Base-by-base conservation (phyloP, 2,329 filamentous ascomycete species). In the Botrytis porri region DNA sequence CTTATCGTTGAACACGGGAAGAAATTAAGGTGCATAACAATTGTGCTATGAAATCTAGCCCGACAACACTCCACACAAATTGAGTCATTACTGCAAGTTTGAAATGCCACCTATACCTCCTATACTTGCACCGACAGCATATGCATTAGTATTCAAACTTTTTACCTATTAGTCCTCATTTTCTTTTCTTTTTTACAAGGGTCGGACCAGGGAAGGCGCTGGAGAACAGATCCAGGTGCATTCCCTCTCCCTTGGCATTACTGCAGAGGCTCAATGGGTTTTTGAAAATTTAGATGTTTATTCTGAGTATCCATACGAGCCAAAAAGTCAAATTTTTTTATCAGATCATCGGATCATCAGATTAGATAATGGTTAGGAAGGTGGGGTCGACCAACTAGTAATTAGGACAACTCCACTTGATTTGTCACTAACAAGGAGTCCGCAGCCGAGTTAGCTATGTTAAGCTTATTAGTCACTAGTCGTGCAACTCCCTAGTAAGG, bases 261-360 rank as follows among this genome's bases (percentile, higher is more conserved):
- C 65, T 67, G 35, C 35, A 14, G 37, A 29, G 37, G 16, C 37
- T 43, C 22, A 54, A 45, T 67, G 32, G 45, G 25, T 22, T 32
- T 32, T 39, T 54, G 45, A 67, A 45, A 16, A 54, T 67, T 29
- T 37, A 41, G 45, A 39, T 67, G 35, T 39, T 57, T n/a, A 39
- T 6, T 29, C 37, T 54, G 20, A 57, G 14, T 41, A 67, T 41
- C 35, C 35, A 41, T 57, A 22, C 65, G 41, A 67, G 48, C 25
- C 48, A 29, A 51, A 37, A 32, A 43, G 48, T 43, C 16, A 14
- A 67, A 32, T 57, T 32, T 45, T 70, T 61, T 61, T 61, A 69
- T 69, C 66, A 69, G 66, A 69, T 70, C 60, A 70, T 62, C 67
- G 39, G 67, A 70, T 74, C 70, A 74, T 74, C 73, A 73, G 73